Conservation (phyloP, 495 filamentous ascomycete genomes). For the Annulohypoxylon bovei region DNA sequence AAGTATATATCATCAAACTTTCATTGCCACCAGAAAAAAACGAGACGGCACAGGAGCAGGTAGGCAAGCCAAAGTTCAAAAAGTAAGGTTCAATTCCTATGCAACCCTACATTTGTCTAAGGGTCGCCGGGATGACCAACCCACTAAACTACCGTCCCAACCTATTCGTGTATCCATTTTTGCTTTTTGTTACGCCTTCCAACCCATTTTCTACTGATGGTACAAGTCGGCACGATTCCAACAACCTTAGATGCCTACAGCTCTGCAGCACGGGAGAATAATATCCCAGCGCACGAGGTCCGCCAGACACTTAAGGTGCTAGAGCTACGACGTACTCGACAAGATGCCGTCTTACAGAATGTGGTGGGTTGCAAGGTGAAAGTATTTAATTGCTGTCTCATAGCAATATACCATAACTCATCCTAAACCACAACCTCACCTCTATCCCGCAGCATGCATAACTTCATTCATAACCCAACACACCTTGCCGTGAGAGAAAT, state of each 20-base stretch:
- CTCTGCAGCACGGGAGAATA: constrained; percentile 25
- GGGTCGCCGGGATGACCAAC: neutral
- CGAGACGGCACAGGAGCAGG: neutral
- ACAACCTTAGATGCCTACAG: neutral
- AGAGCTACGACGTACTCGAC: constrained; percentile 36
- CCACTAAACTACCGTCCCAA: constrained; percentile 13
- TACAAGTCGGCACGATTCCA: constrained; percentile 29
- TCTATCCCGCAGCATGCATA: constrained; percentile 18
- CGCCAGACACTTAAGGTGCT: neutral
- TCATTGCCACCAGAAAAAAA: neutral
- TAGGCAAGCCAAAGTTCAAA: neutral
- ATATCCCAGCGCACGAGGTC: constrained; percentile 17
- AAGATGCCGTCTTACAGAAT: constrained; percentile 15
- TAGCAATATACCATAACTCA: constrained; percentile 34
- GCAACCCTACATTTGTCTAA: constrained; percentile 20
- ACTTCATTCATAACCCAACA: constrained; percentile 26
- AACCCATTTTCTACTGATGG: neutral
- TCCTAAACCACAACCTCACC: constrained; percentile 8
- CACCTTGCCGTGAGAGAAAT: constrained; percentile 14
- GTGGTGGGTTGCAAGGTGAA: constrained; percentile 1
- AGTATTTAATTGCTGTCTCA: constrained; percentile 33
- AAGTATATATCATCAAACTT: no score
- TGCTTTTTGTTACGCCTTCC: constrained; percentile 1
- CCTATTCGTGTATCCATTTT: constrained; percentile 30
- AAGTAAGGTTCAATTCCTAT: constrained; percentile 15